Base-by-base conservation (phyloP, 371 early-diverging fungal genomes). In the Lichtheimia corymbifera region DNA sequence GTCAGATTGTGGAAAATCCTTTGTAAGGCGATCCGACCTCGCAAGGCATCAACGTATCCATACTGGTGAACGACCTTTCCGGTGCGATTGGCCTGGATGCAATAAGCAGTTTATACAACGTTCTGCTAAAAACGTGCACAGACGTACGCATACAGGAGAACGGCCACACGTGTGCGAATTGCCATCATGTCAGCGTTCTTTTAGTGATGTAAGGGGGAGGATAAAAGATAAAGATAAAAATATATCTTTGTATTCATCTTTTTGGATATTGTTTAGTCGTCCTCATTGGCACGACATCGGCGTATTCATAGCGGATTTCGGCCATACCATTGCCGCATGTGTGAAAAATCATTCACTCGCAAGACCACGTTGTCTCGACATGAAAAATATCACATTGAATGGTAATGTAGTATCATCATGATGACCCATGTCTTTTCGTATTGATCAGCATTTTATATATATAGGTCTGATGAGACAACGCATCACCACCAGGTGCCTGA, bases 21-120 rank as follows among this genome's bases (percentile, higher is more conserved):
- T 91, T 60, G 82, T 89, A n/a, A 84, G 92, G 55, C 83, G 88
- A 52, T 89, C 90, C 9, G 92, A 91, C 65, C 81, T 91, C n/a
- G 79, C 83, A 40, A 79, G 92, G 54, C 88, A 90, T 73, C 78
- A 74, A 13, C 80, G 88, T 44, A 90, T 90, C 5, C 60, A 60
- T 60, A 60, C 60, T 5, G 60, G 60, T 1, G 60, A 53, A 24
- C 22, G 43, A 4, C 60, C 60, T 14, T 60, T 42, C 25, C 52
- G 27, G 13, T 60, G 60, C 17, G 53, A 60, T 28, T 60, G 76
- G 61, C 68, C 70, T 17, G 79, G 74, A 25, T 88, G 88, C 64
- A 72, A 75, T 55, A 88, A 88, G 69, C 77, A 79, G 50, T 88
- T 88, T 62, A 83, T 88, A 61, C 88, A 88, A 69, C 76, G 84